Evolutionary conservation across 1,284 basidiomycete genomes (phyloP).

Genomic region (Neonothopanus nambi): DNA sequence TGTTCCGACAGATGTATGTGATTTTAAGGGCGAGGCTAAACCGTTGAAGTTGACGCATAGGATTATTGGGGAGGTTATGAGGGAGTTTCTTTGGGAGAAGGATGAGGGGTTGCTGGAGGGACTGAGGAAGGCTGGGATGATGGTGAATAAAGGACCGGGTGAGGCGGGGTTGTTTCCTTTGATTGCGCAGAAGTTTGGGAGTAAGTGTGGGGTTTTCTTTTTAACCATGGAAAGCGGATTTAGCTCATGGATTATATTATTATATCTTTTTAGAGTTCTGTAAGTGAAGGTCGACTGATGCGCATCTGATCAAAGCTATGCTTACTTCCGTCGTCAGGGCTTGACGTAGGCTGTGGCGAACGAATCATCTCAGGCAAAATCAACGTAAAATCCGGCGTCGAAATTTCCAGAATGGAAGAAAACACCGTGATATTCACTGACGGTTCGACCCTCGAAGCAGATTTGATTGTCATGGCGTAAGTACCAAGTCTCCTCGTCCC

Average conservation of each 20-base stretch:
- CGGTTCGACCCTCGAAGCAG: slow-evolving; percentile 29
- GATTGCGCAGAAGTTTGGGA: too few relatives aligned
- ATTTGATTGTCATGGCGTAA: slow-evolving; percentile 33
- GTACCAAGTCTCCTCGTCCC: slow-evolving; percentile 13
- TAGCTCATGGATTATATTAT: too few relatives aligned
- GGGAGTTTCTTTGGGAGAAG: slow-evolving; percentile 24
- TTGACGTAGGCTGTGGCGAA: slow-evolving; percentile 43
- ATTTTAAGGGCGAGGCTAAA: slow-evolving; percentile 41
- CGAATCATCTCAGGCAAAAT: slow-evolving; percentile 29
- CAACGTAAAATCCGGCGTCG: slow-evolving; percentile 30
- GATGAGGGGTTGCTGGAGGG: slow-evolving; percentile 33
- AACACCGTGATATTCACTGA: slow-evolving; percentile 32
- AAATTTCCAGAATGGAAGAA: slow-evolving; percentile 24
- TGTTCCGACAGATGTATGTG: slow-evolving; percentile 37
- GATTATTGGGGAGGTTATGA: slow-evolving; percentile 27
- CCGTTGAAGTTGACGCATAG: slow-evolving; percentile 38
- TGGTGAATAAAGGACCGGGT: slow-evolving; percentile 30
- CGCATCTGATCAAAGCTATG: too few relatives aligned
- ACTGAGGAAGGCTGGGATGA: slow-evolving; percentile 38
- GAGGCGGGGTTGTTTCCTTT: slow-evolving; percentile 20
- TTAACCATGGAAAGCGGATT: too few relatives aligned
- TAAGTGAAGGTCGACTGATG: too few relatives aligned
- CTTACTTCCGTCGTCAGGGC: slow-evolving; percentile 21
- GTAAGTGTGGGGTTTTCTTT: too few relatives aligned
- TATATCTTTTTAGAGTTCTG: too few relatives aligned